Conservation (phyloP, 1,284 basidiomycete genomes). For the Malassezia cuniculi region DNA sequence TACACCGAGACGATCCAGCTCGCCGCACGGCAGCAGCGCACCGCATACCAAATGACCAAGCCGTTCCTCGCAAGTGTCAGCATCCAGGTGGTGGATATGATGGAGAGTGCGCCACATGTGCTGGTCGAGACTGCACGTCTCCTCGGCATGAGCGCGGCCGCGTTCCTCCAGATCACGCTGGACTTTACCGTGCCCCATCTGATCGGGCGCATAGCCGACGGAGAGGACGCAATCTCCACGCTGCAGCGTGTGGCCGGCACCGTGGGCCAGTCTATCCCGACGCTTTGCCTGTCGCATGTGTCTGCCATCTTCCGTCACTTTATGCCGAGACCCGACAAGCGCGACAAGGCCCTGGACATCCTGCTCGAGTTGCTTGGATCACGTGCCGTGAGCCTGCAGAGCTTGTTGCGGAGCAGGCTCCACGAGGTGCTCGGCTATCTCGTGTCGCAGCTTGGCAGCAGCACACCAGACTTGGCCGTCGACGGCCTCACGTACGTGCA, state of each 20-base stretch:
- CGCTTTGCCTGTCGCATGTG: slow-evolving; percentile 31
- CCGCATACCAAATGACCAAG: slow-evolving; percentile 36
- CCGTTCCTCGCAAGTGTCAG: slow-evolving; percentile 28
- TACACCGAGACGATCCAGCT: slow-evolving; percentile 31
- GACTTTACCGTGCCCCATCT: slow-evolving; percentile 33
- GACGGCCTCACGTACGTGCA: slow-evolving; percentile 28
- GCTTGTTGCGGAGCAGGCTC: slow-evolving; percentile 27
- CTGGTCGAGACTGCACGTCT: slow-evolving; percentile 29
- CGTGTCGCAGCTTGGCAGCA: slow-evolving; percentile 32
- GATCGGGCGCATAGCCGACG: slow-evolving; percentile 21
- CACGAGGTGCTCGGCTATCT: slow-evolving; percentile 39
- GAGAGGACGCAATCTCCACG: slow-evolving; percentile 18
- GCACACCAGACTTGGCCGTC: slow-evolving; percentile 19
- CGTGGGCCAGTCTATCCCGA: slow-evolving; percentile 22
- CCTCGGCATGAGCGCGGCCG: slow-evolving; percentile 30
- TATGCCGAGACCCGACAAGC: slow-evolving; percentile 21
- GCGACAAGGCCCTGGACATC: slow-evolving; percentile 18
- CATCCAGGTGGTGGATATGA: slow-evolving; percentile 24
- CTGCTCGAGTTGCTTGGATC: slow-evolving; percentile 23
- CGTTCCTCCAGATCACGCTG: slow-evolving; percentile 37
- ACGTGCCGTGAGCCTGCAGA: slow-evolving; percentile 21
- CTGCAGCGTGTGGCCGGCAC: slow-evolving; percentile 30
- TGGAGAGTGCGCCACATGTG: slow-evolving; percentile 27
- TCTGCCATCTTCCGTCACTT: slow-evolving; percentile 33
- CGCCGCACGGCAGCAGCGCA: slow-evolving; percentile 21